Base-by-base conservation (phyloP, 2,329 filamentous ascomycete genomes). In the Trematosphaeria pertusa region DNA sequence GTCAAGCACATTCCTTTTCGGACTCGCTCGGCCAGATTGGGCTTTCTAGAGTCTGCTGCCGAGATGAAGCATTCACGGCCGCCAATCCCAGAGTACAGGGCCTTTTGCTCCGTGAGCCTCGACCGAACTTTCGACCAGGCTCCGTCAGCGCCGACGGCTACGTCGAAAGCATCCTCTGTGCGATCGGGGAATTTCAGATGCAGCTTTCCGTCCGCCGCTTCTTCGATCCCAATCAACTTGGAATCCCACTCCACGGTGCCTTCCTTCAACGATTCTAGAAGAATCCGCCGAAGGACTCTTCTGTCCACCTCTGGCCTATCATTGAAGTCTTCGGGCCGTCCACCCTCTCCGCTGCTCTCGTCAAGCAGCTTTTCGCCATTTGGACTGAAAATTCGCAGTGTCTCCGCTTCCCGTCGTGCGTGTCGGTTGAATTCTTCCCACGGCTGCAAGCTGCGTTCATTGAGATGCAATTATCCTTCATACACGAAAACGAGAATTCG, bases 111-210 rank as follows among this genome's bases (percentile, higher is more conserved):
- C 15, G 48, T 48, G 21, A 64, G 28, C 9, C 54, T 19, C 3
- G 21, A 39, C 20, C 59, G 53, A 2, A 61, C 38, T 50, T 52
- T 75, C 14, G 71, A 74, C 70, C 72, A 75, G 4, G 72, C 72
- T 4, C 75, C 75, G 54, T 78, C 75, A 14, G 75, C 74, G 11
- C 76, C 77, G 21, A 79, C 71, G 17, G 79, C 64, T 1, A 78
- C 66, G 19, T 65, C 58, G 51, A 76, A 77, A 1, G 71, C 71
- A 8, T 52, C 56, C 19, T 65, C 65, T 1, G 48, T 50, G 1
- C 37, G 38, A 49, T 73, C 54, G 2, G 44, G 62, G 56, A 72
- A 69, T 17, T 46, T 41, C 14, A 58, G 46, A 26, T 35, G 14
- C 14, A 41, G 36, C 20, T 43, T 47, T 8, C 36, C n/a, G 9